These are phyloP conservation scores for Microdochium nivale DNA, from an alignment of 2,329 filamentous ascomycete genomes.

Conservation along the genomic window DNA sequence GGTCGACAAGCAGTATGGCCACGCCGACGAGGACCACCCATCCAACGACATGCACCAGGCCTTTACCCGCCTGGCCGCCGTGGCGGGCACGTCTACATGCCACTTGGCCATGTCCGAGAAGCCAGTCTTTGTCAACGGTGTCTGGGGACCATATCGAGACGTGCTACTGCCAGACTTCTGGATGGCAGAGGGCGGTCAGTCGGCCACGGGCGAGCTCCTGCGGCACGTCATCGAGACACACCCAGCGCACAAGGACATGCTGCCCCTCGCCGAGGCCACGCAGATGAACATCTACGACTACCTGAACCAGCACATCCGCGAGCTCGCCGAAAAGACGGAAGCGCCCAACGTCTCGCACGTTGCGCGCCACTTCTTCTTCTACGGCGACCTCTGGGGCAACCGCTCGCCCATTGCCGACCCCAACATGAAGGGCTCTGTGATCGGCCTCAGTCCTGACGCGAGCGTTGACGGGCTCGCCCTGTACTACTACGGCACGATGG, in stretches of 20 bases:
- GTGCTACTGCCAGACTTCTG: constrained; percentile 87
- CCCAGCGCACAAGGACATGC: constrained; percentile 74
- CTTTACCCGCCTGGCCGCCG: constrained; percentile 84
- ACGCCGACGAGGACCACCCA: constrained; percentile 57
- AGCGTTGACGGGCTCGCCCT: constrained; percentile 79
- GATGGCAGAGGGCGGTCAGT: constrained; percentile 97
- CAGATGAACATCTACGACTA: constrained; percentile 92
- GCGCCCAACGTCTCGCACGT: constrained; percentile 79
- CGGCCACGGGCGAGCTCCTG: constrained; percentile 87
- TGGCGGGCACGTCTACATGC: constrained; percentile 94
- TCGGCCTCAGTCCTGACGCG: constrained; percentile 82
- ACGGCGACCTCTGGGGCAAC: constrained; percentile 96
- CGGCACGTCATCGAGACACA: constrained; percentile 95
- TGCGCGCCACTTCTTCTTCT: constrained; percentile 94
- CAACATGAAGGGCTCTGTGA: constrained; percentile 83
- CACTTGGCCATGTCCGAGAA: constrained; percentile 93
- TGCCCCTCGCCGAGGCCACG: constrained; percentile 70
- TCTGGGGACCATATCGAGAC: constrained; percentile 96
- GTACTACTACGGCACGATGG: constrained; percentile 92
- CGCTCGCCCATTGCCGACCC: constrained; percentile 87
- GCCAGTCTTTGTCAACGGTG: constrained; percentile 86
- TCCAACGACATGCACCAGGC: constrained; percentile 87
- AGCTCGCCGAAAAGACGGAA: constrained; percentile 58
- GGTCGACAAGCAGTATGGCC: constrained; percentile 62
- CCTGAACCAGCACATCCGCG: constrained; percentile 77